phyloP scores from a whole-genome alignment of 2,329 filamentous ascomycete species.

The Diatrype stigma region DNA sequence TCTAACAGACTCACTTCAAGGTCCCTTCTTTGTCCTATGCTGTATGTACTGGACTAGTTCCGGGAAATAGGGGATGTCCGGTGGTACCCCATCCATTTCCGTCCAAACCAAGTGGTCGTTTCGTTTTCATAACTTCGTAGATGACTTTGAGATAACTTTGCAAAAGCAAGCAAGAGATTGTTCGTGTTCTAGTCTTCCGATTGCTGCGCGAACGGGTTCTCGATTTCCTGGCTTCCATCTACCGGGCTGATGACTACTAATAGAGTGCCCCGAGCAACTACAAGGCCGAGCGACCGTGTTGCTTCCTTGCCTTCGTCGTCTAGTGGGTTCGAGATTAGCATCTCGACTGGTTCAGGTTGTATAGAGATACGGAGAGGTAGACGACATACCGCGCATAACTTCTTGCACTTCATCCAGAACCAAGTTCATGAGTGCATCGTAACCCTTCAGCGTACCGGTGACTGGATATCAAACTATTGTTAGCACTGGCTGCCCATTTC shows the following conservation, averaged over 20 bases:
- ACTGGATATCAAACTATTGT: conserved; percentile 47
- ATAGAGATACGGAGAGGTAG: conserved; percentile 1
- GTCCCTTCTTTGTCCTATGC: no score
- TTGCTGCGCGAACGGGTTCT: conserved; percentile 81
- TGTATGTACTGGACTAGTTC: no score
- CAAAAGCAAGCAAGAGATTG: no score
- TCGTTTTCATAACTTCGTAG: no score
- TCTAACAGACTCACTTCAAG: no score
- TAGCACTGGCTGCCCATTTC: not conserved
- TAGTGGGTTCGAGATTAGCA: conserved; percentile 31
- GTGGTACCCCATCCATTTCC: no score
- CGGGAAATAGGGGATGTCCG: no score
- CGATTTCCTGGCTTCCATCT: conserved; percentile 92
- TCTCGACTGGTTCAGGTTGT: not conserved
- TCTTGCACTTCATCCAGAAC: conserved; percentile 94
- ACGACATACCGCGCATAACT: conserved; percentile 69
- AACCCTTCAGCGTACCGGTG: conserved; percentile 85
- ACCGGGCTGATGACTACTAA: conserved; percentile 89
- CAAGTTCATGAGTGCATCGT: conserved; percentile 96
- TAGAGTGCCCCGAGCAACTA: conserved; percentile 87
- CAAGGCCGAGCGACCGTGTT: conserved; percentile 74
- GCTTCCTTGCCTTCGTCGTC: conserved; percentile 91
- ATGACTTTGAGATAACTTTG: no score
- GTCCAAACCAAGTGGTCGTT: no score
- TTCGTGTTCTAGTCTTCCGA: conserved; percentile 45